These are phyloP conservation scores for Aspergillus affinis DNA, from an alignment of 495 filamentous ascomycete genomes.

Conservation along the genomic window DNA sequence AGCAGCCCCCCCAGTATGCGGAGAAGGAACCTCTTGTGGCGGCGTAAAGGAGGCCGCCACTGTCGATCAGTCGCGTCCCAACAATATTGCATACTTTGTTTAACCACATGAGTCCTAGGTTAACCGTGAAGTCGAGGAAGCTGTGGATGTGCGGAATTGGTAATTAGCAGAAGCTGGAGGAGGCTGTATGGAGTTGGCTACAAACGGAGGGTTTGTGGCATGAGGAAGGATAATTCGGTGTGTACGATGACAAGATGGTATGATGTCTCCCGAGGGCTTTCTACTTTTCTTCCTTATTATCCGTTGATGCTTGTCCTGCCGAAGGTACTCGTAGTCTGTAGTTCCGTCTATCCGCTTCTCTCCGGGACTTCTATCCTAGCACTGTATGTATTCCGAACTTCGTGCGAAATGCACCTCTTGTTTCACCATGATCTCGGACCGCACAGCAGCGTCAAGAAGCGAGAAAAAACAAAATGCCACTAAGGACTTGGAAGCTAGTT, in stretches of 20 bases:
- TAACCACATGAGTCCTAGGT: neutral
- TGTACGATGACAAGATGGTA: constrained; percentile 27
- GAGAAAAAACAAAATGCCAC: neutral
- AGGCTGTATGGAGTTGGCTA: neutral
- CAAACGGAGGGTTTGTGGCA: neutral
- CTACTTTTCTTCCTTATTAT: constrained; percentile 7
- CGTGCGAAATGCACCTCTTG: constrained; percentile 6
- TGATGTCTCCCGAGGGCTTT: constrained; percentile 5
- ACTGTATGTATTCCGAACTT: constrained; percentile 2
- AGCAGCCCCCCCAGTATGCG: constrained; percentile 20
- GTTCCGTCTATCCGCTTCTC: neutral
- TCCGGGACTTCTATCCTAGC: neutral
- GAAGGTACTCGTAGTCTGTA: constrained; percentile 10
- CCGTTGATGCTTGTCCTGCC: neutral
- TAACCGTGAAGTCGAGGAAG: neutral
- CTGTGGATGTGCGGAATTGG: neutral
- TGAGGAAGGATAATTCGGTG: constrained; percentile 7
- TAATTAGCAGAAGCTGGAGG: neutral
- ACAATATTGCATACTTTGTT: neutral
- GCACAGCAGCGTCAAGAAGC: neutral
- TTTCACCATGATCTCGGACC: neutral
- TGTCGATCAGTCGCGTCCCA: neutral
- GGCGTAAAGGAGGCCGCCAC: constrained; percentile 19
- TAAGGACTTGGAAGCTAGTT: neutral
- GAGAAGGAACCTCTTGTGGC: constrained; percentile 41